Percentiles rank a stretch among this genome's conserved stretches.
These are phyloP conservation scores for Saccharata proteae DNA, from an alignment of 2,329 filamentous ascomycete species.

Conservation along the genomic window DNA sequence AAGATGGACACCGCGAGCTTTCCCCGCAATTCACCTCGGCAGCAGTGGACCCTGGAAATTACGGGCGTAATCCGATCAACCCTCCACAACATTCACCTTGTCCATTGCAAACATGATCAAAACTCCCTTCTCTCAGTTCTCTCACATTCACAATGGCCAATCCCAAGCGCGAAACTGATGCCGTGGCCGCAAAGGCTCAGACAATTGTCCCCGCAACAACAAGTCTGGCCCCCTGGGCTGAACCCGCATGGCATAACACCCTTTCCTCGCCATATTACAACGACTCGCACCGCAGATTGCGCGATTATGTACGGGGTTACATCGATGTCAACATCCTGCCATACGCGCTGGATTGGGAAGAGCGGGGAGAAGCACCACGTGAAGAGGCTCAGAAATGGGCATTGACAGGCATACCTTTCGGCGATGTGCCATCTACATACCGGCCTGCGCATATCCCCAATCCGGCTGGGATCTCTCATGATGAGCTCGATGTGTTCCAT, in stretches of 20 bases:
- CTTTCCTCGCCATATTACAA: constrained; percentile 52
- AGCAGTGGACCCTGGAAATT: too few relatives aligned
- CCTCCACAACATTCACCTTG: too few relatives aligned
- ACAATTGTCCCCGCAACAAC: too few relatives aligned
- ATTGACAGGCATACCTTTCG: constrained; percentile 29
- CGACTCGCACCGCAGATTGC: constrained; percentile 46
- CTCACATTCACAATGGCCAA: too few relatives aligned
- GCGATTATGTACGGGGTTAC: constrained; percentile 45
- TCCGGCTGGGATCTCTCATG: constrained; percentile 24
- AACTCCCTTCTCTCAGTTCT: too few relatives aligned
- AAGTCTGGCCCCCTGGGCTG: constrained; percentile 34
- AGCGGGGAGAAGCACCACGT: constrained; percentile 35
- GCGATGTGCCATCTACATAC: constrained; percentile 32
- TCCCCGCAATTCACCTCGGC: too few relatives aligned
- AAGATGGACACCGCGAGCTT: too few relatives aligned
- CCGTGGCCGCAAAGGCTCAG: too few relatives aligned
- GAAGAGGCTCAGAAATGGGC: constrained; percentile 29
- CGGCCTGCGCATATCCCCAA: constrained; percentile 26
- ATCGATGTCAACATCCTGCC: constrained; percentile 47
- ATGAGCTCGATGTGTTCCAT: constrained; percentile 27
- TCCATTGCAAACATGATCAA: too few relatives aligned
- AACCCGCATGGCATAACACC: constrained; percentile 35
- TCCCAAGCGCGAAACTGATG: too few relatives aligned
- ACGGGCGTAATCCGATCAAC: too few relatives aligned
- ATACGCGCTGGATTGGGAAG: constrained; percentile 52